Conservation (phyloP, 2,329 filamentous ascomycete species). For the Botrytis hyacinthi region DNA sequence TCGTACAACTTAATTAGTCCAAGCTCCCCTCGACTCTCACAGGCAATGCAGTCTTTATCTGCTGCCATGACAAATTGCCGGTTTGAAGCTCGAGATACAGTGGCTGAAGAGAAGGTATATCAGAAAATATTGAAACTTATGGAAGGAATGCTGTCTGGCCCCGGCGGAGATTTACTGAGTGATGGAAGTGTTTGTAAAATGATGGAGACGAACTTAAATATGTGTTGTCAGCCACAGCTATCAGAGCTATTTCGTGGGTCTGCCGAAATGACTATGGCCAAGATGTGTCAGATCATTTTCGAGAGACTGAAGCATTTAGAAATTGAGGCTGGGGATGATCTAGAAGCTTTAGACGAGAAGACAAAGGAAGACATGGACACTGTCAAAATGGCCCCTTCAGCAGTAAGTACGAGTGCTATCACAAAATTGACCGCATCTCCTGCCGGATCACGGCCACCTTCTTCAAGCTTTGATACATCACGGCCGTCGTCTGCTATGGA, state of each 20-base stretch:
- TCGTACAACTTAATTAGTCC: constrained; percentile 88
- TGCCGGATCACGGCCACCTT: constrained; percentile 40
- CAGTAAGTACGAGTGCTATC: constrained; percentile 61
- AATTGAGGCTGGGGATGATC: constrained; percentile 66
- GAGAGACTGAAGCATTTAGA: constrained; percentile 86
- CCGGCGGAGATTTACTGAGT: constrained; percentile 87
- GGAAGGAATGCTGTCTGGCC: constrained; percentile 96
- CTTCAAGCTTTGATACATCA: constrained; percentile 45
- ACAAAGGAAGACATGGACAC: constrained; percentile 68
- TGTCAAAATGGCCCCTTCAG: constrained; percentile 80
- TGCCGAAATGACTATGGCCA: constrained; percentile 95
- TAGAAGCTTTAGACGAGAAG: constrained; percentile 63
- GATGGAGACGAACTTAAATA: constrained; percentile 97
- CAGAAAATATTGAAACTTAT: constrained; percentile 93
- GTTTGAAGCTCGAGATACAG: constrained; percentile 93
- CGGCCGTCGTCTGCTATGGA: constrained; percentile 31
- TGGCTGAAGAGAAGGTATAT: constrained; percentile 92
- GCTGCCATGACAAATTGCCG: constrained; percentile 96
- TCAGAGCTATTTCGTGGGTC: constrained; percentile 88
- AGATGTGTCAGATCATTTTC: constrained; percentile 99
- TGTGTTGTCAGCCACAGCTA: constrained; percentile 90
- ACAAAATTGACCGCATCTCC: constrained; percentile 50
- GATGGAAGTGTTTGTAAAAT: constrained; percentile 99
- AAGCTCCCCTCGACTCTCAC: constrained; percentile 79
- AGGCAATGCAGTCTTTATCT: constrained; percentile 92